Evolutionary conservation across 257 asterid species (phyloP).

Genomic region (Solanum medicagineum): DNA sequence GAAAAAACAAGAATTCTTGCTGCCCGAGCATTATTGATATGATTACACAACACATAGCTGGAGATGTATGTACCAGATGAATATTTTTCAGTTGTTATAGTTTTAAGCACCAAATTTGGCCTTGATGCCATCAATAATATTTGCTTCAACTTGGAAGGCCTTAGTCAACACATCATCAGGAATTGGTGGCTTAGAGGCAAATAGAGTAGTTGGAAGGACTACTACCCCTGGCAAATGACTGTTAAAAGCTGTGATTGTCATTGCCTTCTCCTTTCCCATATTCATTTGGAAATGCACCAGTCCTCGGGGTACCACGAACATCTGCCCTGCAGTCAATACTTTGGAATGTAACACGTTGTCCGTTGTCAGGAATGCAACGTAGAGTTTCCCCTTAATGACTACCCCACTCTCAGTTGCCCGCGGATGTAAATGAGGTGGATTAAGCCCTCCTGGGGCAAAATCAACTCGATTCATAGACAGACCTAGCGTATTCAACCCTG

Average conservation of each 20-base stretch:
- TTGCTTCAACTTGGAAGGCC: constrained; percentile 32
- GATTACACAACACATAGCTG: background rate
- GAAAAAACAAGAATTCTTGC: background rate
- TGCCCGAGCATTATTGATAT: background rate
- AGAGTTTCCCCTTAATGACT: constrained; percentile 28
- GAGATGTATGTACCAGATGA: background rate
- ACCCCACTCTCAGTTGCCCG: constrained; percentile 43
- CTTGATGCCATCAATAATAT: constrained; percentile 28
- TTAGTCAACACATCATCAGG: constrained; percentile 37
- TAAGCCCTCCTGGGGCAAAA: constrained; percentile 28
- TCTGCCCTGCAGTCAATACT: constrained; percentile 23
- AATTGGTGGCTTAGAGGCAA: constrained; percentile 37
- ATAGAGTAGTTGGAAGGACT: constrained; percentile 15
- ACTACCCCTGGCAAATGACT: constrained; percentile 47
- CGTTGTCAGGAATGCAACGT: constrained; percentile 39
- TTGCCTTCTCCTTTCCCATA: constrained; percentile 34
- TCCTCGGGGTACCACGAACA: constrained; percentile 54
- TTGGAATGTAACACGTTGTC: constrained; percentile 21
- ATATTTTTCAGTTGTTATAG: background rate
- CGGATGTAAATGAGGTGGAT: constrained; percentile 55
- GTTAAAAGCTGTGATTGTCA: constrained; percentile 37
- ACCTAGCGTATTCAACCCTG: constrained; percentile 51
- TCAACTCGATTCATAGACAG: constrained; percentile 49
- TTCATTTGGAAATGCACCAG: constrained; percentile 51
- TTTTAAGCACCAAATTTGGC: constrained; percentile 23